Conservation (phyloP, 2,329 filamentous ascomycete genomes). For the Cladosporium sp. region DNA sequence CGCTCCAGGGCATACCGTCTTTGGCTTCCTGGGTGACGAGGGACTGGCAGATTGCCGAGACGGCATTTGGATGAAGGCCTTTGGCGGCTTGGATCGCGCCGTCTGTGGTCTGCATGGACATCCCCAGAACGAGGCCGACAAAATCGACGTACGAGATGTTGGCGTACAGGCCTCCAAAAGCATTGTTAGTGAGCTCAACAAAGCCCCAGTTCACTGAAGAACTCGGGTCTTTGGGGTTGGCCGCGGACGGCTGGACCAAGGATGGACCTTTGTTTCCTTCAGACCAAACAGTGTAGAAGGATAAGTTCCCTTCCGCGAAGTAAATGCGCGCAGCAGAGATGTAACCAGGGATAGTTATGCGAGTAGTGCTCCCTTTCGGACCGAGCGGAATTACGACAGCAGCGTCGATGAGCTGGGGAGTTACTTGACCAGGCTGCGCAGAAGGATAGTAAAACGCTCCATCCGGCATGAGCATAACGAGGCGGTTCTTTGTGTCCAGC, state of each 20-base stretch:
- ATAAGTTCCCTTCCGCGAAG: constrained; percentile 39
- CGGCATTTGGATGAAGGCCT: constrained; percentile 54
- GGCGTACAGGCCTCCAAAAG: constrained; percentile 37
- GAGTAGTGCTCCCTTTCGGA: constrained; percentile 31
- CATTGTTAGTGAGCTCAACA: constrained; percentile 42
- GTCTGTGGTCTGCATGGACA: constrained; percentile 45
- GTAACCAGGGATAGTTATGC: constrained; percentile 37
- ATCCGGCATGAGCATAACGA: constrained; percentile 41
- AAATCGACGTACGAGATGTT: constrained; percentile 33
- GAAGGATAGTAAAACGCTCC: constrained; percentile 41
- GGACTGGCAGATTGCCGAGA: constrained; percentile 49
- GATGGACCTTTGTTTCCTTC: constrained; percentile 25
- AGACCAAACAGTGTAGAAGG: constrained; percentile 38
- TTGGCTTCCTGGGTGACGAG: constrained; percentile 48
- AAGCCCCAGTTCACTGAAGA: constrained; percentile 39
- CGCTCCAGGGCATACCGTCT: constrained; percentile 57
- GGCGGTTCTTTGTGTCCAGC: constrained; percentile 33
- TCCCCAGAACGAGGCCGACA: constrained; percentile 43
- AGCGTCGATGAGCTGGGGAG: constrained; percentile 33
- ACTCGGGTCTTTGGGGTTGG: constrained; percentile 34
- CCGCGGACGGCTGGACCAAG: constrained; percentile 46
- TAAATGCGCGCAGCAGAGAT: constrained; percentile 41
- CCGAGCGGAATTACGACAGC: constrained; percentile 40
- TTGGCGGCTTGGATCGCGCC: constrained; percentile 47
- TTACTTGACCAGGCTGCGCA: constrained; percentile 23